Conservation (phyloP, 108 stramenopile genomes). For the Stephanodiscus triporus region DNA sequence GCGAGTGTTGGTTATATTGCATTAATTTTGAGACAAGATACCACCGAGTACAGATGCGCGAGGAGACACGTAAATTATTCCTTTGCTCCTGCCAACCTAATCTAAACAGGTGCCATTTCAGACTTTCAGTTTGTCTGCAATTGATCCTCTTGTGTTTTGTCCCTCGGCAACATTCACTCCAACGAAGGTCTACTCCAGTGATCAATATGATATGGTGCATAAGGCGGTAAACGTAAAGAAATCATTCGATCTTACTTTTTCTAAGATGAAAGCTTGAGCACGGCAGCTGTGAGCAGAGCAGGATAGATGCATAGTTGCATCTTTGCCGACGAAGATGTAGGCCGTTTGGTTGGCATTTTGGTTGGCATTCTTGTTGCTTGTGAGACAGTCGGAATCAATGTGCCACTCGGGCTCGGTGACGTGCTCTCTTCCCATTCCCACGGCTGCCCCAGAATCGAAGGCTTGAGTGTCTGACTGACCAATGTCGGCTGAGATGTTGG, state of each 20-base stretch:
- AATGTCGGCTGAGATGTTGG: slow-evolving; percentile 1
- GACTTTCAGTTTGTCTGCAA: no score
- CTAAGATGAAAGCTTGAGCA: background rate
- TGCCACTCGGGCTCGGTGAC: background rate
- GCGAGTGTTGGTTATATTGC: no score
- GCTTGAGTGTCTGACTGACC: background rate
- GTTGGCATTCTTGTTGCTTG: background rate
- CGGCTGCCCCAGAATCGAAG: no score
- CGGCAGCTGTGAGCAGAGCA: background rate
- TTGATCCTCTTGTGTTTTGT: no score
- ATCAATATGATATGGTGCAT: no score
- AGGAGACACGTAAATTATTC: no score
- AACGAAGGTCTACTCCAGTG: no score
- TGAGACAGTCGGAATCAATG: background rate
- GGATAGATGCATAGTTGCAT: background rate
- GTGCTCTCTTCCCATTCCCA: background rate
- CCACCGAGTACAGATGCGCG: no score
- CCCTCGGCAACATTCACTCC: no score
- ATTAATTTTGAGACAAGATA: no score
- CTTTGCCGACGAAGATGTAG: background rate
- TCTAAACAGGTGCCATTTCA: no score
- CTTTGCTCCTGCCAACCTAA: no score
- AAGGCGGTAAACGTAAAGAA: background rate
- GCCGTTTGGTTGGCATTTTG: background rate
- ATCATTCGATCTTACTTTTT: background rate